These are phyloP conservation scores for Pterula multifida DNA, from an alignment of 1,284 basidiomycete species.

Conservation along the genomic window DNA sequence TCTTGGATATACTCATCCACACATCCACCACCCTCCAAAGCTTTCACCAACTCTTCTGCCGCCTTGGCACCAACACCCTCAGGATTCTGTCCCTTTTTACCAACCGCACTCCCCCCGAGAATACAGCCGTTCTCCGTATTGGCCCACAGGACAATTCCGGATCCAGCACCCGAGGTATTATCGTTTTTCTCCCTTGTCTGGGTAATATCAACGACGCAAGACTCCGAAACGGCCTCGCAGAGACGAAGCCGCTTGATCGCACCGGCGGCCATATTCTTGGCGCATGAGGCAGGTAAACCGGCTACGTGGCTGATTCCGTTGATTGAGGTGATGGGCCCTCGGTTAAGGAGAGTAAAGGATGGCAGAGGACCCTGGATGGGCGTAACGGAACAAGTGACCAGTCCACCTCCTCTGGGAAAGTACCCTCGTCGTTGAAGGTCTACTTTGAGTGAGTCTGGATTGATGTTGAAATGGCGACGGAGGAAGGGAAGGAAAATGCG, in stretches of 20 bases:
- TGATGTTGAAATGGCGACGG: slow-evolving; percentile 30
- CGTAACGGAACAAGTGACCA: slow-evolving; percentile 32
- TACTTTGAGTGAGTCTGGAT: slow-evolving; percentile 28
- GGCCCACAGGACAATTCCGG: slow-evolving; percentile 61
- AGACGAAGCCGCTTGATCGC: slow-evolving; percentile 31
- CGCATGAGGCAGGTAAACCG: slow-evolving; percentile 40
- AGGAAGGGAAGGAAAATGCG: slow-evolving; percentile 57
- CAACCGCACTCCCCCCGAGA: slow-evolving; percentile 52
- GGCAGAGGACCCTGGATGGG: slow-evolving; percentile 29
- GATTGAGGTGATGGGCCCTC: slow-evolving; percentile 39
- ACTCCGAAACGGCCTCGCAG: slow-evolving; percentile 14
- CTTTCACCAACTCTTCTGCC: slow-evolving; percentile 40
- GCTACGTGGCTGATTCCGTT: slow-evolving; percentile 50
- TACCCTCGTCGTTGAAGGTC: slow-evolving; percentile 46
- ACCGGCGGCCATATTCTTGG: slow-evolving; percentile 38
- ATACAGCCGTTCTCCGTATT: slow-evolving; percentile 51
- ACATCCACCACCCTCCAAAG: slow-evolving; percentile 38
- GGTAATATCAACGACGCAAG: slow-evolving; percentile 26
- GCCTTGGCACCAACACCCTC: slow-evolving; percentile 42
- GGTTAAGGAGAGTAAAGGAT: slow-evolving; percentile 34
- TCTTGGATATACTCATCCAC: slow-evolving; percentile 28
- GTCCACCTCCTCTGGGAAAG: slow-evolving; percentile 58
- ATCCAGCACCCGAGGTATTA: slow-evolving; percentile 42
- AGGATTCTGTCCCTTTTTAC: slow-evolving; percentile 32
- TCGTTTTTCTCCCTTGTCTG: slow-evolving; percentile 33